phyloP scores from a whole-genome alignment of 192 early-diverging fungal genomes.

The Neocallimastix lanati region DNA sequence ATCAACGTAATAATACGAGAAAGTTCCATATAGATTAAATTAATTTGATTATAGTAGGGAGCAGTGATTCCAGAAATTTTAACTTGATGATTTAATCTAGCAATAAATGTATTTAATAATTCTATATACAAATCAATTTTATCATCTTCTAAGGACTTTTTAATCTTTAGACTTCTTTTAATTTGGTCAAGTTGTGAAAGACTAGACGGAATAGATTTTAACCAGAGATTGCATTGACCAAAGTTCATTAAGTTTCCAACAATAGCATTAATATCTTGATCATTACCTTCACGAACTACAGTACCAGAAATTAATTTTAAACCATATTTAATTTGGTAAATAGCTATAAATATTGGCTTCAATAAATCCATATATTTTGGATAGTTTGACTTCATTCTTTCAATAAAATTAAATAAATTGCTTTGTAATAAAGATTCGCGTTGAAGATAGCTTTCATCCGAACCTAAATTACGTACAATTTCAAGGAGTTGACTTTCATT shows the following conservation, averaged over 20 bases:
- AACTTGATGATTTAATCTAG: neutral
- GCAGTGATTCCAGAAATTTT: neutral
- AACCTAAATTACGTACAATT: neutral
- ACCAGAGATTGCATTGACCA: neutral
- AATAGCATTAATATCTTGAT: neutral
- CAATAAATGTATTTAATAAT: neutral
- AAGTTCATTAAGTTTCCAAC: neutral
- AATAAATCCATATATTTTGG: constrained; percentile 56
- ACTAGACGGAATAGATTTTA: neutral
- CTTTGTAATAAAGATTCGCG: constrained; percentile 50
- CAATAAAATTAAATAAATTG: constrained; percentile 41
- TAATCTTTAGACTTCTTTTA: neutral
- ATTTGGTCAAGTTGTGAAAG: neutral
- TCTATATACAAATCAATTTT: neutral
- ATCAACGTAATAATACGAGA: neutral
- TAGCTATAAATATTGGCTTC: constrained; percentile 42
- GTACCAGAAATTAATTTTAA: constrained; percentile 27
- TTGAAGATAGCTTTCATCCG: constrained; percentile 7
- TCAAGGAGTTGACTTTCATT: neutral
- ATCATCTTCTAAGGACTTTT: neutral
- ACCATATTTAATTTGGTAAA: constrained; percentile 61
- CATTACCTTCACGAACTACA: neutral
- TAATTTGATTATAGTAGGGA: neutral
- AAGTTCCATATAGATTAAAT: constrained; percentile 3
- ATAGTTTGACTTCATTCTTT: constrained; percentile 43